Base-by-base conservation (phyloP, 176 grass and related monocot genomes). In the Oryza nivara region DNA sequence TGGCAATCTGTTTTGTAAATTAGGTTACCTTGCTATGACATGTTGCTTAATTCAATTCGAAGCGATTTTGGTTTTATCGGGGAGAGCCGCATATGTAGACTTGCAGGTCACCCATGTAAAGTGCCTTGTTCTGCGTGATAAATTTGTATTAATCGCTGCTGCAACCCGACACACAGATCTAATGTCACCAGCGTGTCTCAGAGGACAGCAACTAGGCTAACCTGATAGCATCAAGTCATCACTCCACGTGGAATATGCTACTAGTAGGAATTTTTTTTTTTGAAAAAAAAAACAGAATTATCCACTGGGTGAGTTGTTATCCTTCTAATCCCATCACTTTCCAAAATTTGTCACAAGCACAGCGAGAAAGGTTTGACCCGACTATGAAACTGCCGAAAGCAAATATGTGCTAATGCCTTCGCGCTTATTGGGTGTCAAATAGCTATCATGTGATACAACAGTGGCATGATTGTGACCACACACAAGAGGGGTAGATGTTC, bases 1-100 rank as follows among this genome's bases (percentile, higher is more conserved):
- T 84, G 58, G 40, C 69, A 69, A 75, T n/a, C 48, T 85, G 28
- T 86, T 87, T 88, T 94, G 87, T 90, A 88, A 94, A 92, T 90
- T 89, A 90, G 84, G 48, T 13, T 85, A 84, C 79, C 54, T 79
- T 81, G 72, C 71, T 68, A 71, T 51, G 52, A 23, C 60, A 16
- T 87, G 38, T 40, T 65, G 32, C 32, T 80, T 54, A 51, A 44
- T 65, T 68, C 43, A 87, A 67, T 23, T 51, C 73, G 65, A 70
- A 71, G 70, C 20, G 52, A 32, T 82, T 77, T 71, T 15, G 43
- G 12, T 48, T 51, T 72, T 77, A 65, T 22, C 17, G 32, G 47
- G 54, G 22, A 72, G 12, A 78, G 45, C 20, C 32, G 8, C 41
- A 75, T 22, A 66, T 30, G 52, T 36, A 72, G 20, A 20, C 65